Conservation (phyloP, 179 eudicot species). For the Carnegiea gigantea region DNA sequence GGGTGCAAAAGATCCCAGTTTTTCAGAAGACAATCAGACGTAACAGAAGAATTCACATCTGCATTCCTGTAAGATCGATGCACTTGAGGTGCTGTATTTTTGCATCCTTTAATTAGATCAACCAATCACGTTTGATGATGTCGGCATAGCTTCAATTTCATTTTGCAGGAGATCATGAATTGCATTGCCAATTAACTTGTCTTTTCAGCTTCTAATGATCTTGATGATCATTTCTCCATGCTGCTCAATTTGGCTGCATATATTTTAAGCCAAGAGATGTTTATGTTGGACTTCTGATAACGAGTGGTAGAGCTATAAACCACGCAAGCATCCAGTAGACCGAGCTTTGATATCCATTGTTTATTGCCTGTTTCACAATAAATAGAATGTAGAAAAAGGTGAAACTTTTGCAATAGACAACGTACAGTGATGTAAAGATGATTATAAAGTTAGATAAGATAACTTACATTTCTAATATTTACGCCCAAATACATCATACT, state of each 20-base stretch:
- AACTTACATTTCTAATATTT: neutral
- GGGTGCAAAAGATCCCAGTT: neutral
- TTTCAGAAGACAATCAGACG: too few species aligned
- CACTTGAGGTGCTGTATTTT: too few species aligned
- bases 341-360: conserved; percentile 40
- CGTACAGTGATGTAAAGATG: neutral
- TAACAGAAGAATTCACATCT: neutral
- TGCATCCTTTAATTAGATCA: neutral
- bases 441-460: too few species aligned
- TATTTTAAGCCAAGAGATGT: neutral
- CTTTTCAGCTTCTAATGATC: neutral
- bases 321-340: conserved; percentile 45
- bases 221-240: neutral
- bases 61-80: neutral
- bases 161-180: neutral
- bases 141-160: neutral
- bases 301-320: conserved; percentile 40
- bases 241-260: neutral
- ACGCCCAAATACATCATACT: too few species aligned
- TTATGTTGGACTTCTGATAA: conserved; percentile 35
- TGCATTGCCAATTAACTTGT: neutral
- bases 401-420: too few species aligned
- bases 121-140: neutral
- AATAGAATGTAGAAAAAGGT: neutral
- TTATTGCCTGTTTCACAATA: conserved; percentile 42